Conservation (phyloP, 2,329 filamentous ascomycete species). For the Dactylellina cionopaga region DNA sequence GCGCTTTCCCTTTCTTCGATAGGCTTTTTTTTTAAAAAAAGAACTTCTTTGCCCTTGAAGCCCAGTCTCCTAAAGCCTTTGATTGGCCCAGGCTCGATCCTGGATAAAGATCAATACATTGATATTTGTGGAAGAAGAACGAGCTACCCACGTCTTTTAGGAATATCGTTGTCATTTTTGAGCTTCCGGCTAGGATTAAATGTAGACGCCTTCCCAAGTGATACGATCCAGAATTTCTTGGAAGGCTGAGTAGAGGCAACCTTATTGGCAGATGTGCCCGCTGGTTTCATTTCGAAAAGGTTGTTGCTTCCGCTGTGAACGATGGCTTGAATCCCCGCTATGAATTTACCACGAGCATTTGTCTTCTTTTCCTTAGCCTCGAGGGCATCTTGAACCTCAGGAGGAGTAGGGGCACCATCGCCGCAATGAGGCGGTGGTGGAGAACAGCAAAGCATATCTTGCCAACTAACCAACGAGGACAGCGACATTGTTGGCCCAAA, state of each 20-base stretch:
- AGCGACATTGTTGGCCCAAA: conserved; percentile 42
- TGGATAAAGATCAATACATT: not conserved
- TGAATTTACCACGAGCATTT: not conserved
- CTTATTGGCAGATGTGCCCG: not conserved
- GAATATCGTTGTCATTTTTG: not conserved
- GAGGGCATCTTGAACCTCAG: conserved; percentile 23
- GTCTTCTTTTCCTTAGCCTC: conserved; percentile 21
- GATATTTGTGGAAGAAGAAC: not conserved
- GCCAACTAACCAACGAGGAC: conserved; percentile 43
- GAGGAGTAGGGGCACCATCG: conserved; percentile 30
- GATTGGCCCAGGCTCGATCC: conserved; percentile 22
- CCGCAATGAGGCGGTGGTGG: conserved; percentile 22
- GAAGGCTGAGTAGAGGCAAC: not conserved
- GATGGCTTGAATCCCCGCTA: conserved; percentile 4
- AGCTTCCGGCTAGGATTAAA: conserved; percentile 1
- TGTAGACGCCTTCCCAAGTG: conserved; percentile 21
- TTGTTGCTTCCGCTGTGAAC: not conserved
- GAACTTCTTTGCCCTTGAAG: conserved; percentile 28
- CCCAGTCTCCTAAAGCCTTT: conserved; percentile 20
- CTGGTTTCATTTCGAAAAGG: not conserved
- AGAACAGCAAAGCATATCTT: conserved; percentile 44
- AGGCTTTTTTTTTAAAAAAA: conserved; percentile 14
- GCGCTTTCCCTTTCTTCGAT: conserved; percentile 12
- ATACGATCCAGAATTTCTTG: conserved; percentile 13
- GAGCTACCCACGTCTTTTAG: not conserved